Evolutionary conservation across 208 protist species (phyloP), one percentile per base, ranked within the genome.

Genomic region (Phytomonas francai): DNA sequence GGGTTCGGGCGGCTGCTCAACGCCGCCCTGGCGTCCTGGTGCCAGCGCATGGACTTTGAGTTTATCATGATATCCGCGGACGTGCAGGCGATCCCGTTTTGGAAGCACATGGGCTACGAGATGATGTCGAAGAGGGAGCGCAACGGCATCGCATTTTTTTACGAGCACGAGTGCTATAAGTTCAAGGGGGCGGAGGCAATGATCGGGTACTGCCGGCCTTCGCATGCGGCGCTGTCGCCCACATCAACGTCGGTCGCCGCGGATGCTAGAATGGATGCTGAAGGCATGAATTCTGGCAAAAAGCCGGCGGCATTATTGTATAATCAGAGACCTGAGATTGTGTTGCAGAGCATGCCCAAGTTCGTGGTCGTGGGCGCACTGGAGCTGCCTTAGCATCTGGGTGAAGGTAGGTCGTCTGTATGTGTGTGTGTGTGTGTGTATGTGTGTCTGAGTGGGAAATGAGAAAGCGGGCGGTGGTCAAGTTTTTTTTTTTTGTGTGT

Each of bases 1-100:
- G 87, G 89, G 6, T 89, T 95, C 70, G 89, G 82, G 0, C 73
- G 81, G 0, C 68, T 95, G 25, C 71, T 95, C 28, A 88, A 95
- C 59, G 79, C 87, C 19, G 89, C 89, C 22, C 78, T 95, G 28
- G 58, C 74, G 60, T 68, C 73, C n/a, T 93, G 84, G 84, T 92
- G 85, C 72, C 65, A 58, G 22, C 74, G 79, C 58, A 71, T 71
- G 5, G 77, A 68, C 12, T 83, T 88, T 70, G 87, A 92, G 79
- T 93, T 95, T 71, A 65, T 88, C 16, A 90, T 95, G 87, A 85
- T 95, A 28, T 93, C 87, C n/a, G 89, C 89, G 22, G 89, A 95
- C 64, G 70, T 84, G 49, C 71, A 95, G 78, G 89, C 89, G 14
- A 83, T 95, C 54, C 78, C 80, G 7, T 95, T 95, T 57, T 95